A percentile compares a stretch with the other conserved stretches of the same genome.
phyloP scores from a whole-genome alignment of 257 asterid species.

The Nicotiana paniculata region DNA sequence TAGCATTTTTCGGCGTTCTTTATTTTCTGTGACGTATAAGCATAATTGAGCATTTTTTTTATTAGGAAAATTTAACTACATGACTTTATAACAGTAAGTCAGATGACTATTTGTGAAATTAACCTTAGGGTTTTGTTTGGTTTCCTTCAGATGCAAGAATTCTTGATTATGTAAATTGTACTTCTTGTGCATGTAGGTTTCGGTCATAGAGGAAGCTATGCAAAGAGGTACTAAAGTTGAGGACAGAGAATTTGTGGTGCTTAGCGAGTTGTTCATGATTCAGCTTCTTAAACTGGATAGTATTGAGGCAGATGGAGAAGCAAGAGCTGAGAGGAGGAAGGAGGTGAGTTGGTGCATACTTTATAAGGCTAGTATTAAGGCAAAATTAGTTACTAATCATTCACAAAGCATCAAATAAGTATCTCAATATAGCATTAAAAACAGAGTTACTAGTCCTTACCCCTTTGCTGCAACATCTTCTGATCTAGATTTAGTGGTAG shows the following conservation, averaged over 20 bases:
- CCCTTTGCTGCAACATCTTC: not conserved
- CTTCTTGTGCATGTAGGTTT: conserved; percentile 9
- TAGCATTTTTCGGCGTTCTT: too few relatives aligned
- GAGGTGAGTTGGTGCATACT: conserved; percentile 16
- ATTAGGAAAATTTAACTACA: not conserved
- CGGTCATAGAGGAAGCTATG: conserved; percentile 15
- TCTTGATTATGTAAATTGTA: not conserved
- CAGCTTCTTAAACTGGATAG: conserved; percentile 25
- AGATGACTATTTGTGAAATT: not conserved
- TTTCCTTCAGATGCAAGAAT: not conserved
- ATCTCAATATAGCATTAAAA: too few relatives aligned
- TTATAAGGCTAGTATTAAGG: not conserved
- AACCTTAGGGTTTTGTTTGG: not conserved
- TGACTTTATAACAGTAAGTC: not conserved
- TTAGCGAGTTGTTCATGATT: conserved; percentile 26
- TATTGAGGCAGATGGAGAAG: conserved; percentile 23
- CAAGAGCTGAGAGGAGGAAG: conserved; percentile 17
- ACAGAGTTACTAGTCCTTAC: not conserved
- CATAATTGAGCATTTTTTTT: not conserved
- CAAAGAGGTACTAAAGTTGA: conserved; percentile 8
- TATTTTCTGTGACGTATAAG: too few relatives aligned
- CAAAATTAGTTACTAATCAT: not conserved
- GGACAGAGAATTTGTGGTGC: conserved; percentile 18
- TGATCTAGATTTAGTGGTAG: not conserved
- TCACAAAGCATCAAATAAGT: not conserved